Percentiles rank a stretch among this genome's conserved stretches.
phyloP scores from a whole-genome alignment of 1,139 yeast species.

The Wickerhamomyces sp. region DNA sequence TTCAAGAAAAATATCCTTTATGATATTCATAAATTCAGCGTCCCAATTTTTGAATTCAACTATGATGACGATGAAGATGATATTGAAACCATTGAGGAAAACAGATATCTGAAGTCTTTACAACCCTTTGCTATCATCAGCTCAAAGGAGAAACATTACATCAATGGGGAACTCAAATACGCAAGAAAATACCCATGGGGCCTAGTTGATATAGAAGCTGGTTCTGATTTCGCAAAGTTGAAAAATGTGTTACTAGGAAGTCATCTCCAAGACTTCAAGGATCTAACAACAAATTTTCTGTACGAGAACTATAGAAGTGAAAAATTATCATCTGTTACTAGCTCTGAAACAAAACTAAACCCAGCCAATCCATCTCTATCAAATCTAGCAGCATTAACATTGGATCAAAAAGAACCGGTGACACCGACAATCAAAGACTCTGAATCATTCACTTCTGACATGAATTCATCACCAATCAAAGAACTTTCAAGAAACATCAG shows the following conservation, averaged over 20 bases:
- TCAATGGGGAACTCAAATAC: slow-evolving; percentile 46
- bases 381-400: slow-evolving; percentile 53
- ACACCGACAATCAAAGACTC: slow-evolving; percentile 24
- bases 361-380: slow-evolving; percentile 48
- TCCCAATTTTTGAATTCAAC: slow-evolving; percentile 68
- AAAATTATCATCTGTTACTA: slow-evolving; percentile 43
- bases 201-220: slow-evolving; percentile 51
- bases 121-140: slow-evolving; percentile 73
- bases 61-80: slow-evolving; percentile 52
- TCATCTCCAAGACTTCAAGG: slow-evolving; percentile 76
- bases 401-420: slow-evolving; percentile 2
- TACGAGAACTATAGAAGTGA: slow-evolving; percentile 79
- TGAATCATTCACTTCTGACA: slow-evolving; percentile 14
- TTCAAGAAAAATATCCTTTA: slow-evolving; percentile 49
- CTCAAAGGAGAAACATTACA: slow-evolving; percentile 47
- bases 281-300: slow-evolving; percentile 71
- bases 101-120: slow-evolving; percentile 50
- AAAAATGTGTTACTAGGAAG: slow-evolving; percentile 69
- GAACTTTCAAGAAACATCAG: slow-evolving; percentile 30
- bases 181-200: slow-evolving; percentile 82
- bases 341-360: slow-evolving; percentile 1
- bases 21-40: slow-evolving; percentile 60
- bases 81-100: slow-evolving; percentile 63
- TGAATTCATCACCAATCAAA: slow-evolving; percentile 28
- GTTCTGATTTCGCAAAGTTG: slow-evolving; percentile 58